These are phyloP conservation scores for Claviceps purpurea DNA, from an alignment of 2,329 filamentous ascomycete species.

Conservation along the genomic window DNA sequence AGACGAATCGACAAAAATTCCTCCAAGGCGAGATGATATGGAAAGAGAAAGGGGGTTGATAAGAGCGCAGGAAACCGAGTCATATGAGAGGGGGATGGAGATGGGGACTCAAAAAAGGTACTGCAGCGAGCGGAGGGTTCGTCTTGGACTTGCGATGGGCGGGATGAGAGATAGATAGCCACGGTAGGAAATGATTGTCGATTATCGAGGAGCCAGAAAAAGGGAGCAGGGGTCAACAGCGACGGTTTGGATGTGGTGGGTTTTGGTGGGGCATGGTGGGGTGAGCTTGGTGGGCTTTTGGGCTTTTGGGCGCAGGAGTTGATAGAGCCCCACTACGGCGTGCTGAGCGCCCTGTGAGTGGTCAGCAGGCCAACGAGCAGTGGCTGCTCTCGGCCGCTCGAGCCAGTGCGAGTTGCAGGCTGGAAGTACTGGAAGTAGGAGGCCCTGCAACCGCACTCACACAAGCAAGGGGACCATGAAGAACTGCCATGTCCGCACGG, in stretches of 20 bases:
- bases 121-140: background rate
- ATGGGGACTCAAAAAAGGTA: background rate
- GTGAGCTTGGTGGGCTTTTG: background rate
- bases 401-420: background rate
- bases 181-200: slow-evolving; percentile 2
- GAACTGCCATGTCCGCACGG: too few species aligned
- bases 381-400: background rate
- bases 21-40: background rate
- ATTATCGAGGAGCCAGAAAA: background rate
- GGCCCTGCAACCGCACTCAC: too few species aligned
- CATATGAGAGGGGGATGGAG: background rate
- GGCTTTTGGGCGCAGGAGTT: background rate
- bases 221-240: background rate
- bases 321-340: background rate
- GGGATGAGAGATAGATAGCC: background rate
- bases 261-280: background rate
- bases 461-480: too few species aligned
- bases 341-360: background rate
- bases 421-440: too few species aligned
- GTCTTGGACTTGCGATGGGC: slow-evolving; percentile 2
- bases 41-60: background rate
- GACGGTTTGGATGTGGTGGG: background rate
- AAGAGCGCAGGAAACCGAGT: background rate
- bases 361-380: background rate
- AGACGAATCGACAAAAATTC: background rate